phyloP scores from a whole-genome alignment of 2,329 filamentous ascomycete species.

The Fusarium sarcochroum region DNA sequence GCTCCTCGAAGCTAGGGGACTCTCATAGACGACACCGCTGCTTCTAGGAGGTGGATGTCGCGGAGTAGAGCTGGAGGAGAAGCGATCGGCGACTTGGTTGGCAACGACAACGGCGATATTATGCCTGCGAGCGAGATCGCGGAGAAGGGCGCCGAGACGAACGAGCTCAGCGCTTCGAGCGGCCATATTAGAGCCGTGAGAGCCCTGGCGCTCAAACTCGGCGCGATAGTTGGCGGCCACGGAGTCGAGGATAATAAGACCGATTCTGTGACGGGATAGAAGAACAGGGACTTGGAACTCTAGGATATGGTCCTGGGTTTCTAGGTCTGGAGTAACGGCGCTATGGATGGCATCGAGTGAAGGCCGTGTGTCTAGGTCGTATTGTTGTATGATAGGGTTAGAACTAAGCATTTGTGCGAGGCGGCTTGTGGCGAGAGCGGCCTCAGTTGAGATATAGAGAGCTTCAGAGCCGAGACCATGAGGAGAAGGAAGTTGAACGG shows the following conservation, averaged over 20 bases:
- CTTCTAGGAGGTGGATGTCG: conserved; percentile 42
- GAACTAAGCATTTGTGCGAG: conserved; percentile 82
- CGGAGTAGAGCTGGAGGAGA: conserved; percentile 58
- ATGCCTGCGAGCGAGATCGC: conserved; percentile 80
- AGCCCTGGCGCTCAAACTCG: conserved; percentile 78
- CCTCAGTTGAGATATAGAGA: conserved; percentile 95
- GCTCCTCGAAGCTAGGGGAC: conserved; percentile 65
- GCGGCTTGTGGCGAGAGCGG: conserved; percentile 83
- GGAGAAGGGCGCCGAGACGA: conserved; percentile 80
- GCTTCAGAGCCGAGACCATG: conserved; percentile 79
- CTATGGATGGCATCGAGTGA: conserved; percentile 84
- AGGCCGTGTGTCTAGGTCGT: conserved; percentile 56
- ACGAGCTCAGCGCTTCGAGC: conserved; percentile 83
- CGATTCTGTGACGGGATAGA: conserved; percentile 80
- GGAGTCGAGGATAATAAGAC: conserved; percentile 89
- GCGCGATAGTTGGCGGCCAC: conserved; percentile 96
- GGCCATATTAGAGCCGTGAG: conserved; percentile 73
- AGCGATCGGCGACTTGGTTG: conserved; percentile 95
- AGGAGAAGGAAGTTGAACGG: conserved; percentile 84
- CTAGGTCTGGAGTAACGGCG: conserved; percentile 88
- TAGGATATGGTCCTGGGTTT: conserved; percentile 95
- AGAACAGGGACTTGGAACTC: conserved; percentile 92
- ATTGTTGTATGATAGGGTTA: conserved; percentile 71
- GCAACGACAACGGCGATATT: conserved; percentile 89
- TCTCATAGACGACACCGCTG: conserved; percentile 57